These are phyloP conservation scores for Zoysia matrella DNA, from an alignment of 202 grass and related monocot genomes.

Conservation along the genomic window DNA sequence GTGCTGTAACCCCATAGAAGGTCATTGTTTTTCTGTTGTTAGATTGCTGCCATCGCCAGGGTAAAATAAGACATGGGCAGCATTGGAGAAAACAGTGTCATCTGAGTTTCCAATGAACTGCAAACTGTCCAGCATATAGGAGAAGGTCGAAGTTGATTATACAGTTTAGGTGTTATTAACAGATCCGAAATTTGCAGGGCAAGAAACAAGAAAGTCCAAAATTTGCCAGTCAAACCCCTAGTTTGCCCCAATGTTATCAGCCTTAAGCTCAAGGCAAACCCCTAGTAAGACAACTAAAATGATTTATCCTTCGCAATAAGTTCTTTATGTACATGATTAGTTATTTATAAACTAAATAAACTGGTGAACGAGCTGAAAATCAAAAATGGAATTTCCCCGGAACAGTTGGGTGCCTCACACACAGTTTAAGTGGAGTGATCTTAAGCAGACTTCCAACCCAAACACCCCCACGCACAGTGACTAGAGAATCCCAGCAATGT, in stretches of 20 bases:
- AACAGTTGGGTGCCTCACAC: neutral
- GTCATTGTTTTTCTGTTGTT: neutral
- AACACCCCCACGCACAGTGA: constrained; percentile 23
- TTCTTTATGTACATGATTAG: neutral
- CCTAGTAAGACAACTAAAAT: neutral
- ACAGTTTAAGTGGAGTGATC: constrained; percentile 5
- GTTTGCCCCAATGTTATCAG: constrained; percentile 15
- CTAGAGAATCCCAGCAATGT: constrained; percentile 1
- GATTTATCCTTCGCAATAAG: neutral
- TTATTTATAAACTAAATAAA: neutral
- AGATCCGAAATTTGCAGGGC: neutral
- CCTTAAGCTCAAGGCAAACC: neutral
- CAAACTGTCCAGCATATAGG: neutral
- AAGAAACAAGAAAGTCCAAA: neutral
- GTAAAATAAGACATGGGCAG: neutral
- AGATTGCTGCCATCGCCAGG: neutral
- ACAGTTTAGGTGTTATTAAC: neutral
- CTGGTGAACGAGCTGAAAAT: constrained; percentile 7
- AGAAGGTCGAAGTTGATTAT: neutral
- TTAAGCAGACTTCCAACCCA: constrained; percentile 11
- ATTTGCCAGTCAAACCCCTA: constrained; percentile 17
- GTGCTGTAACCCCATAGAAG: neutral
- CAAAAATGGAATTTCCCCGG: neutral
- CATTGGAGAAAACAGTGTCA: neutral
- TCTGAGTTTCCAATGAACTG: neutral